Base-by-base conservation (phyloP, 2,329 filamentous ascomycete genomes). In the Cladophialophora bantiana region DNA sequence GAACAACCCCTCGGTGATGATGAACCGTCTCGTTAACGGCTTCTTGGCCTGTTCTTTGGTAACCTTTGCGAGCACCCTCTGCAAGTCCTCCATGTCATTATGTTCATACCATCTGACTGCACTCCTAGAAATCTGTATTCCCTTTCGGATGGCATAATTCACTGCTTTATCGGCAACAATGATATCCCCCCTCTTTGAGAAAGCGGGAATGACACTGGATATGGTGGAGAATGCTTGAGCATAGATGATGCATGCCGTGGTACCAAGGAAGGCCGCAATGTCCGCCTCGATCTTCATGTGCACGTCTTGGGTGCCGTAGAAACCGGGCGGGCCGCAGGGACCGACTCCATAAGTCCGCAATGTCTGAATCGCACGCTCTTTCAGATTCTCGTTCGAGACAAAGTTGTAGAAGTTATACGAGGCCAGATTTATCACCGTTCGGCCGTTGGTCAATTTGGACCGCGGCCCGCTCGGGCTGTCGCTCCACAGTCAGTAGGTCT, bases 351-450 rank as follows among this genome's bases (percentile, higher is more conserved):
- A 99, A 20, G 92, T 96, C 67, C 94, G 91, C 45, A 99, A 86
- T 0, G 94, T 96, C 78, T 94, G 90, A 69, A 99, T 93, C 1
- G 94, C 95, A 78, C 97, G 96, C 73, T 97, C 93, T 76, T 96
- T 97, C 74, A 99, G 89, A 40, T 89, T 87, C 69, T 98, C 94
- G 77, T 97, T 97, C 61, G 88, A 88, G 71, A 96, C 92, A 79
- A 99, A 93, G 82, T 99, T 98, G 84, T 96, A 98, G 80, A 95
- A 97, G 79, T 99, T 99, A 82, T 93, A 95, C 1, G 92, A 96
- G 42, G 93, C 94, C 70, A 99, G 89, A 77, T 99, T 99, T 65
- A 87, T 93, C 31, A 97, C 95, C 18, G 91, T 96, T 72, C 92
- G 90, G 74, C 95, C 95, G 78, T 90, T 97, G 56, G 89, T 84